Conservation (phyloP, 768 basidiomycete genomes). For the Gloeophyllum trabeum region DNA sequence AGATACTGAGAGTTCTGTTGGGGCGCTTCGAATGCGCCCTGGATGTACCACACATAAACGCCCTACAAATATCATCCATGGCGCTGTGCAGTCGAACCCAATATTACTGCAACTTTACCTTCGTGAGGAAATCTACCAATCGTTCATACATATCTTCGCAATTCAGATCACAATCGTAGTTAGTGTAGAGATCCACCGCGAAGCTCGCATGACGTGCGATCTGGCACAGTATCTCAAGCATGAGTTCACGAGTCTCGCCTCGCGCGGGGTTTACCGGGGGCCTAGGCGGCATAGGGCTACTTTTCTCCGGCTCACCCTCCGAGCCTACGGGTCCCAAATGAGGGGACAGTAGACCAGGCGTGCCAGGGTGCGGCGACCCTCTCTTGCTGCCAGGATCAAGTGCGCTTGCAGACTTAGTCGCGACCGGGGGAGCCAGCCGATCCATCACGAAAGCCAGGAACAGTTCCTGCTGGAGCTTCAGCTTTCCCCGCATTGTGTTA, state of each 20-base stretch:
- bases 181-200: constrained; percentile 92
- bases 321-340: constrained; percentile 24
- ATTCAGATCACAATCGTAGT: constrained; percentile 96
- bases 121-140: constrained; percentile 77
- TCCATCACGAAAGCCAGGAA: constrained; percentile 93
- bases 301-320: constrained; percentile 36
- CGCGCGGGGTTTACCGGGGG: constrained; percentile 45
- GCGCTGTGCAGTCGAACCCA: not conserved
- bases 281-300: constrained; percentile 27
- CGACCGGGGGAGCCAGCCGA: constrained; percentile 55
- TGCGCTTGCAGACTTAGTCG: not conserved
- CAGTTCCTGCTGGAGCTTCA: constrained; percentile 93
- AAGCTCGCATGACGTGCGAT: constrained; percentile 79
- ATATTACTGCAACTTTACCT: constrained; percentile 33
- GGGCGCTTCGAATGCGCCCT: constrained; percentile 46
- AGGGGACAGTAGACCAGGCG: constrained; percentile 28
- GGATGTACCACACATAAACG: constrained; percentile 61
- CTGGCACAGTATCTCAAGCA: constrained; percentile 79
- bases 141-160: constrained; percentile 95
- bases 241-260: constrained; percentile 79
- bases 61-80: constrained; percentile 32
- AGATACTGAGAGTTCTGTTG: constrained; percentile 75
- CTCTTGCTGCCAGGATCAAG: not conserved
- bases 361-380: constrained; percentile 13
- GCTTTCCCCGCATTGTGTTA: constrained; percentile 71